Evolutionary conservation across 805 yeast species (phyloP), one percentile per base, ranked within the genome.

Genomic region (Wickerhamiella galacta): DNA sequence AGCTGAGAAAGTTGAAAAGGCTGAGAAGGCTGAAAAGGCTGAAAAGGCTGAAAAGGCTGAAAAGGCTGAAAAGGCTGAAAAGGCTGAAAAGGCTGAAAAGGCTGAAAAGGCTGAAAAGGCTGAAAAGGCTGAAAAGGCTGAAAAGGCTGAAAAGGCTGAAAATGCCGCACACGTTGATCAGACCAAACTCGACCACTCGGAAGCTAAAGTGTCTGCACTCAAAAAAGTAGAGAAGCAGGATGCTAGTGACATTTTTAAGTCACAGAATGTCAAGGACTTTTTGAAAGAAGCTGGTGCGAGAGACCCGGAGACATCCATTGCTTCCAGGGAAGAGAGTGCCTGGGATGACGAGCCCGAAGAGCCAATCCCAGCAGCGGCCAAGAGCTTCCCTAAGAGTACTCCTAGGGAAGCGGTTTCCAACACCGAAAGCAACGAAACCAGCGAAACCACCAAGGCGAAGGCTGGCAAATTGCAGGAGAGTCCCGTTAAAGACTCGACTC

Each of bases 191-290:
- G n/a, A n/a, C n/a, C n/a, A n/a, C n/a, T n/a, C n/a, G n/a, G n/a
- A n/a, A n/a, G n/a, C n/a, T n/a, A 31, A 41, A 39, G 45, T 8
- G n/a, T 6, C 6, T 25, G 28, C 28, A 4, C 28, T 25, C 6
- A 21, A 48, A 14, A 53, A 53, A 25, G 54, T 54, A 3, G 57
- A 58, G 41, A 55, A 66, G 53, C 50, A 58, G 20, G 59, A 57
- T 22, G 57, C 69, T 19, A 72, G 68, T 38, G 68, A 63, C 9
- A 54, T 69, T 23, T 50, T 68, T 29, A 58, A 67, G 24, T 58
- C 63, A 30, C 57, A 63, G 21, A 64, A 60, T 26, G 75, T 72
- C 14, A 54, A 55, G 35, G 46, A 54, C 15, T 51, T 72, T 44
- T 47, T 72, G 25, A 54, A 61, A 33, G 70, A 70, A 43, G 24